A percentile compares a stretch with the other conserved stretches of the same genome.
Evolutionary conservation across 2,329 filamentous ascomycete genomes (phyloP).

Genomic region (Fusarium papillatum): DNA sequence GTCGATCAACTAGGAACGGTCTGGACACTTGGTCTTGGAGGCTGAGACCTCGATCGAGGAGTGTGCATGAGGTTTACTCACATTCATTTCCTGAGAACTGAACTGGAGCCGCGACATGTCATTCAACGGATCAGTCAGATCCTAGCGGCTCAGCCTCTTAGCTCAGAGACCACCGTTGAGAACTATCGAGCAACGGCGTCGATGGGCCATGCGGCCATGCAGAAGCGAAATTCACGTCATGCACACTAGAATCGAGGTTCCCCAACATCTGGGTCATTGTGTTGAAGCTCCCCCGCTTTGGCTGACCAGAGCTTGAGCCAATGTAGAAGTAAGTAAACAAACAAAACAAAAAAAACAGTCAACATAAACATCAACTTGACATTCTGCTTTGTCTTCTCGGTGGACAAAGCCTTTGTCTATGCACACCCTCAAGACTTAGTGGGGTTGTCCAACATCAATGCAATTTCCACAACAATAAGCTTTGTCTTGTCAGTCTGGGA

Average conservation of each 20-base stretch:
- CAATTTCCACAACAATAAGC: conserved; percentile 21
- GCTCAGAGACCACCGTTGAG: conserved; percentile 13
- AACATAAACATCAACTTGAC: background rate
- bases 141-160: conserved; percentile 17
- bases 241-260: conserved; percentile 15
- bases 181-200: conserved; percentile 26
- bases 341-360: conserved; percentile 3
- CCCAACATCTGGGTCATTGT: conserved; percentile 2
- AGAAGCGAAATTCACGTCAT: conserved; percentile 37
- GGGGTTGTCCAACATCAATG: conserved; percentile 10
- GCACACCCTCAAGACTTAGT: background rate
- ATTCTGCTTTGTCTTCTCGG: background rate
- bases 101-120: background rate
- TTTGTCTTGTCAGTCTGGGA: background rate
- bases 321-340: conserved; percentile 21
- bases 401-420: background rate
- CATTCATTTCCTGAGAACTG: background rate
- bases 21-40: background rate
- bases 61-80: conserved; percentile 23
- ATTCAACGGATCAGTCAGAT: conserved; percentile 9
- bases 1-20: conserved; percentile 1
- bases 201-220: conserved; percentile 22
- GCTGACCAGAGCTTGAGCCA: conserved; percentile 4
- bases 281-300: conserved; percentile 8
- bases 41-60: conserved; percentile 6